Percentiles rank a stretch among this genome's conserved stretches.
These are phyloP conservation scores for Erythrobasidium yunnanense DNA, from an alignment of 768 basidiomycete genomes.

Conservation along the genomic window DNA sequence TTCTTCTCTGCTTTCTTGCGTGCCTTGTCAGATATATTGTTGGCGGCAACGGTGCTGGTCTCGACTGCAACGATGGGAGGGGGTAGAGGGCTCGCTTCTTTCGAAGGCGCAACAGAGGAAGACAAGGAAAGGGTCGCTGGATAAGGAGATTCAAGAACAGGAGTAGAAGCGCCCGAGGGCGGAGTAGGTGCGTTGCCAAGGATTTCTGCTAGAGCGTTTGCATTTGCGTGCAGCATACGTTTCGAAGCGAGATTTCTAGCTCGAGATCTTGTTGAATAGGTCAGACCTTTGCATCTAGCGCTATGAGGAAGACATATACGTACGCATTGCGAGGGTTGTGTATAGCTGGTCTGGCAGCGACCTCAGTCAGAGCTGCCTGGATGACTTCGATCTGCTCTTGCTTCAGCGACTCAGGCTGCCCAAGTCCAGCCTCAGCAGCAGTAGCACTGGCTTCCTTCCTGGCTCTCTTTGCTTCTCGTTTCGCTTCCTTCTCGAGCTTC, in stretches of 20 bases:
- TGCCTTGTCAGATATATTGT: constrained; percentile 4
- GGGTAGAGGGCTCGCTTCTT: background rate
- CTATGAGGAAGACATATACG: too few species aligned
- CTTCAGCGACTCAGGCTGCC: background rate
- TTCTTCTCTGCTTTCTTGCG: background rate
- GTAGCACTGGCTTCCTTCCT: constrained; percentile 4
- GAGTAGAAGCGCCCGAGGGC: constrained; percentile 17
- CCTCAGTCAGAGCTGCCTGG: too few species aligned
- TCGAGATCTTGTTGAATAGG: background rate
- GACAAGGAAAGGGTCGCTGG: constrained; percentile 1
- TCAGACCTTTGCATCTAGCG: too few species aligned
- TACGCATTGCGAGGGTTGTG: constrained; percentile 36
- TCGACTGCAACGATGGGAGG: background rate
- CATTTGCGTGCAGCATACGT: constrained; percentile 29
- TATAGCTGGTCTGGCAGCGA: background rate
- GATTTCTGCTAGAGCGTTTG: constrained; percentile 36
- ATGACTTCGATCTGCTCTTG: background rate
- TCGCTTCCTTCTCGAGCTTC: constrained; percentile 20
- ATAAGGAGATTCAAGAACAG: constrained; percentile 2
- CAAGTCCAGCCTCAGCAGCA: too few species aligned
- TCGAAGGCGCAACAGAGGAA: background rate
- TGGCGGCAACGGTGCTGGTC: background rate
- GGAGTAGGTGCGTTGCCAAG: constrained; percentile 33
- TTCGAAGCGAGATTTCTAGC: constrained; percentile 33
- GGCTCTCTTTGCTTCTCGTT: background rate